Percentiles rank a stretch among this genome's conserved stretches.
These are phyloP conservation scores for Hymenoscyphus occultus DNA, from an alignment of 2,329 filamentous ascomycete species.

Conservation along the genomic window DNA sequence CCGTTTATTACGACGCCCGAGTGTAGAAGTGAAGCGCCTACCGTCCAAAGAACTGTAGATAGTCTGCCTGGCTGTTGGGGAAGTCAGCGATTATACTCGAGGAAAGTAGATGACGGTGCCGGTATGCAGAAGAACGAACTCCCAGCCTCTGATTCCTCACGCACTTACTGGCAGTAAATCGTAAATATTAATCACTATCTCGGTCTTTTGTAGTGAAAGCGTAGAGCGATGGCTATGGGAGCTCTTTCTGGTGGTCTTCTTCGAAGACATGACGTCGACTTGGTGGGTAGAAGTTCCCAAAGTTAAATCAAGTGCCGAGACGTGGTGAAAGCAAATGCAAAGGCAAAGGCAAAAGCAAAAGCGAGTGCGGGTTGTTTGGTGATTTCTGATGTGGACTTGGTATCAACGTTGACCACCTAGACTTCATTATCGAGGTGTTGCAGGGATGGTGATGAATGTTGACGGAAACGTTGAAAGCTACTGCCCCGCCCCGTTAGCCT, in stretches of 20 bases:
- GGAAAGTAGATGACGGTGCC: no score
- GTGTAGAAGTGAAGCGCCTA: conserved; percentile 76
- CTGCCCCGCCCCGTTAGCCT: background rate
- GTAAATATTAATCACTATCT: conserved; percentile 75
- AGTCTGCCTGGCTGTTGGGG: conserved; percentile 62
- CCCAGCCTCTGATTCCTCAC: background rate
- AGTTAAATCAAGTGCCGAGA: background rate
- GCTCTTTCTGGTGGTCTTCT: conserved; percentile 30
- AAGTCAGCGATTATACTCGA: no score
- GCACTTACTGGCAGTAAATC: conserved; percentile 65
- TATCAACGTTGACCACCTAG: background rate
- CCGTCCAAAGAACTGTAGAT: conserved; percentile 72
- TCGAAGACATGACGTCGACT: conserved; percentile 28
- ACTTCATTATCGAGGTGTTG: background rate
- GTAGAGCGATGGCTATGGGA: conserved; percentile 57
- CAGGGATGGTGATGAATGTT: background rate
- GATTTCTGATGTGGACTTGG: conserved; percentile 2
- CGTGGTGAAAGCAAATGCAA: no score
- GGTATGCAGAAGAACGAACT: no score
- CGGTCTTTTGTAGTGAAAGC: conserved; percentile 66
- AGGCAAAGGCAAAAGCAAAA: background rate
- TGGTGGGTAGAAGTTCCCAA: background rate
- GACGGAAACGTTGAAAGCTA: conserved; percentile 1
- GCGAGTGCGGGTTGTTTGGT: background rate
- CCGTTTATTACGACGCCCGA: conserved; percentile 79